Evolutionary conservation across 208 protist genomes (phyloP).

Genomic region (Acanthamoeba castellanii): DNA sequence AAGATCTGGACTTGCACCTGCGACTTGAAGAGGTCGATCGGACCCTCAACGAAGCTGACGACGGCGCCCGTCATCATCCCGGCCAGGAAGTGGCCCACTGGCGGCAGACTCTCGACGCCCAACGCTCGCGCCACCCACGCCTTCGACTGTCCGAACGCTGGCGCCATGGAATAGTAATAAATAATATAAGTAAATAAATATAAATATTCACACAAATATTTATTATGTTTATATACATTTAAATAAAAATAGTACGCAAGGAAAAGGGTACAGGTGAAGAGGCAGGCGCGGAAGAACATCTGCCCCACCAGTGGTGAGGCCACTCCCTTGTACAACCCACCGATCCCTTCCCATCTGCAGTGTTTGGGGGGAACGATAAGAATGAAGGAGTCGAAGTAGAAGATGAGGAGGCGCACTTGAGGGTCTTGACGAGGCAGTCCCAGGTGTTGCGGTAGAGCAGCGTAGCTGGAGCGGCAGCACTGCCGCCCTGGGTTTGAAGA

Average conservation of each 20-base stretch:
- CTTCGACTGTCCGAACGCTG: conserved; percentile 4
- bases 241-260: neutral
- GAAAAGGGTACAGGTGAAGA: conserved; percentile 22
- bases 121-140: neutral
- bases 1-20: conserved; percentile 78
- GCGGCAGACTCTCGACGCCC: conserved; percentile 13
- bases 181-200: too few relatives aligned
- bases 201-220: too few relatives aligned
- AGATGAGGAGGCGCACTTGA: neutral
- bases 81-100: neutral
- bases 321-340: conserved; percentile 79
- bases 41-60: conserved; percentile 67
- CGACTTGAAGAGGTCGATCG: conserved; percentile 73
- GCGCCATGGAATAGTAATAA: neutral
- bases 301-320: conserved; percentile 74
- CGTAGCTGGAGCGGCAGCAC: neutral
- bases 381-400: neutral
- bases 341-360: conserved; percentile 74
- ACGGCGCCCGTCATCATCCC: conserved; percentile 69
- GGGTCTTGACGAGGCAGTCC: conserved; percentile 78
- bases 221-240: too few relatives aligned
- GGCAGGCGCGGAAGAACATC: conserved; percentile 72
- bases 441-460: conserved; percentile 70
- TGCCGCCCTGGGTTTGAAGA: conserved; percentile 46
- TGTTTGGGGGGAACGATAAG: neutral